Conservation (phyloP, 2,329 filamentous ascomycete species). For the Torrubiella hemipterigena region DNA sequence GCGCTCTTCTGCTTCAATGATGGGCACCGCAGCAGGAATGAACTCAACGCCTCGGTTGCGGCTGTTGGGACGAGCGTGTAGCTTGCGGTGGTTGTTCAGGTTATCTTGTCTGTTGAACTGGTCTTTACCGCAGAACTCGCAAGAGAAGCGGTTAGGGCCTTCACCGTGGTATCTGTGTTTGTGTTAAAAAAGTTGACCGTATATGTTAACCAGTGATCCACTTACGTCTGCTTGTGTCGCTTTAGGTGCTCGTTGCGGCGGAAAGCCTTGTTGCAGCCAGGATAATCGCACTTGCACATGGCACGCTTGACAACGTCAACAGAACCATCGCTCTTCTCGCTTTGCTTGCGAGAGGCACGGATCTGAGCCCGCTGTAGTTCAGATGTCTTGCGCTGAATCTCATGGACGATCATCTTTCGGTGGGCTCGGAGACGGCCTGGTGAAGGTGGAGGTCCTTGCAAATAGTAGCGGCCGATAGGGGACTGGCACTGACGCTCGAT, state of each 20-base stretch:
- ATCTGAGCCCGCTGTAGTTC: slow-evolving; percentile 31
- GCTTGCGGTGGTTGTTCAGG: slow-evolving; percentile 28
- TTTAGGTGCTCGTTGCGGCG: slow-evolving; percentile 44
- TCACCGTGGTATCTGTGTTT: slow-evolving; percentile 21
- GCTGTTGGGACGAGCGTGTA: slow-evolving; percentile 25
- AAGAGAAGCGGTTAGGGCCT: slow-evolving; percentile 25
- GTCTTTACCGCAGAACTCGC: slow-evolving; percentile 29
- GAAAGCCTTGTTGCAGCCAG: slow-evolving; percentile 35
- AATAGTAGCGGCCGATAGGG: slow-evolving; percentile 17
- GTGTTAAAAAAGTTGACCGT: background rate
- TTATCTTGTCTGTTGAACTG: slow-evolving; percentile 29
- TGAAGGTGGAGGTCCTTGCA: slow-evolving; percentile 19
- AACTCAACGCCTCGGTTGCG: slow-evolving; percentile 27
- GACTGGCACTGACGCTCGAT: slow-evolving; percentile 24
- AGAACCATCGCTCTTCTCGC: slow-evolving; percentile 15
- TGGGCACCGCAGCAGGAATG: slow-evolving; percentile 24
- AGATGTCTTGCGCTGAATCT: slow-evolving; percentile 29
- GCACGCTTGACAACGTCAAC: slow-evolving; percentile 25
- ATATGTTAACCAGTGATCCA: slow-evolving; percentile 6
- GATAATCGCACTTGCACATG: slow-evolving; percentile 33
- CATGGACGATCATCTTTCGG: slow-evolving; percentile 27
- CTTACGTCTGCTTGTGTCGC: slow-evolving; percentile 40
- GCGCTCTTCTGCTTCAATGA: slow-evolving; percentile 27
- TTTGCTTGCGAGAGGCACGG: slow-evolving; percentile 16
- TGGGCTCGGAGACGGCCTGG: slow-evolving; percentile 21